phyloP scores from a whole-genome alignment of 83 land plant species.

The Thuja plicata region DNA sequence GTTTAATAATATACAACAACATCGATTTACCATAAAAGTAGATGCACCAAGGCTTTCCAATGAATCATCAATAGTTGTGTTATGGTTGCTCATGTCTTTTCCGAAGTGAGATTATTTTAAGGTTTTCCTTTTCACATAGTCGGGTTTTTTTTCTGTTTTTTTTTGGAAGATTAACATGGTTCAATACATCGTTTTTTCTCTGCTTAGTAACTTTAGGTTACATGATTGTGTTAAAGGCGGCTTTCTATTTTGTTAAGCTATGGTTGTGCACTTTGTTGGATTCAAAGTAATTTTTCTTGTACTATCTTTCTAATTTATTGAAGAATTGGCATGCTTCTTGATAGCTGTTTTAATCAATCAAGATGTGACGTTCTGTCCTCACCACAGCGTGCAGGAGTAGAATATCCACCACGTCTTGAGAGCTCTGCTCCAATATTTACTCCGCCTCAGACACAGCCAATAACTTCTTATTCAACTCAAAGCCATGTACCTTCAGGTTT shows the following conservation, averaged over 20 bases:
- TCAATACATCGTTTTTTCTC: not conserved
- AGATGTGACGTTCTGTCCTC: not conserved
- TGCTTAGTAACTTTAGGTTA: not conserved
- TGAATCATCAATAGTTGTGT: not conserved
- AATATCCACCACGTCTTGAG: slow-evolving; percentile 78
- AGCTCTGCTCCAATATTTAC: slow-evolving; percentile 83
- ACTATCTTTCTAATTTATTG: not conserved
- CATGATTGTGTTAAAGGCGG: not conserved
- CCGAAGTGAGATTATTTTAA: not conserved
- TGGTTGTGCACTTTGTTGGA: not conserved
- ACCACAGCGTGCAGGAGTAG: slow-evolving; percentile 84
- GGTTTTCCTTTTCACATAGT: not conserved
- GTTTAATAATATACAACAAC: too few relatives aligned
- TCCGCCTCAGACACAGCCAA: slow-evolving; percentile 88
- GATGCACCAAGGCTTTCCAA: not conserved
- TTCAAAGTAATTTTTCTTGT: not conserved
- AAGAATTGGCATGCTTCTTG: not conserved
- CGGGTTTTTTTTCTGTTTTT: not conserved
- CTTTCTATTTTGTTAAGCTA: not conserved
- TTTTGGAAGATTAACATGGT: not conserved
- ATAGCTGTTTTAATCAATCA: not conserved
- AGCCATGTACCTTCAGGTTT: slow-evolving; percentile 31
- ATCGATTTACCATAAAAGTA: too few relatives aligned
- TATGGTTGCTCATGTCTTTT: not conserved
- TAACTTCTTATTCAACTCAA: slow-evolving; percentile 50